Percentiles rank a stretch among this genome's conserved stretches.
These are phyloP conservation scores for Cryptomeria japonica DNA, from an alignment of 75 land plant species.

Conservation along the genomic window DNA sequence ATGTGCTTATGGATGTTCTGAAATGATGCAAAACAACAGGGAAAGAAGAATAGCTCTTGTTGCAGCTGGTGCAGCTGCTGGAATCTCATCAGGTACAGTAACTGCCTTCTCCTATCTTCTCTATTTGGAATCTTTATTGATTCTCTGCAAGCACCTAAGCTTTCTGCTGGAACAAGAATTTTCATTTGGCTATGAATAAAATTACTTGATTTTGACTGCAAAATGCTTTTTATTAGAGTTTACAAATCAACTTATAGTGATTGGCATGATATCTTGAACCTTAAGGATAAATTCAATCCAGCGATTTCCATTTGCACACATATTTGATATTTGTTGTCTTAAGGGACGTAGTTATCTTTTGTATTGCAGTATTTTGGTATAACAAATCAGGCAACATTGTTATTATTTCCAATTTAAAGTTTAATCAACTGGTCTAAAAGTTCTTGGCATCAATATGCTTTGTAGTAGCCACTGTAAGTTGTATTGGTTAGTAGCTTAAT, in stretches of 20 bases:
- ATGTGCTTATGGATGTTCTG: constrained; percentile 85
- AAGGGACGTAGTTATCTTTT: not conserved
- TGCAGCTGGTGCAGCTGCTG: constrained; percentile 99
- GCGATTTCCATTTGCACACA: not conserved
- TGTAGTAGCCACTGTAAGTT: not conserved
- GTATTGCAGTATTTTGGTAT: not conserved
- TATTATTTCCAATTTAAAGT: not conserved
- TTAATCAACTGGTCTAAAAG: not conserved
- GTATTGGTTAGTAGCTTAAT: not conserved
- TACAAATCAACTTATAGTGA: not conserved
- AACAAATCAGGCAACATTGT: not conserved
- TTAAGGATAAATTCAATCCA: not conserved
- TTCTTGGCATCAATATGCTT: not conserved
- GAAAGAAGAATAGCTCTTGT: constrained; percentile 94
- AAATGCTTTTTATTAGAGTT: not conserved
- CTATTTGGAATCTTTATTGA: not conserved
- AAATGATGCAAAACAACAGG: constrained; percentile 86
- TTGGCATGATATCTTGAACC: not conserved
- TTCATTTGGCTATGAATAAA: not conserved
- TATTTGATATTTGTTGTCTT: constrained; percentile 1
- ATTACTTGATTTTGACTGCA: not conserved
- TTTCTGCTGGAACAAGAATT: not conserved
- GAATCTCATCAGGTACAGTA: constrained; percentile 89
- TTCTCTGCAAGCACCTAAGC: not conserved
- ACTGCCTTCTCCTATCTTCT: not conserved